phyloP scores from a whole-genome alignment of 345 rosid species.

The Eutrema yunnanense region DNA sequence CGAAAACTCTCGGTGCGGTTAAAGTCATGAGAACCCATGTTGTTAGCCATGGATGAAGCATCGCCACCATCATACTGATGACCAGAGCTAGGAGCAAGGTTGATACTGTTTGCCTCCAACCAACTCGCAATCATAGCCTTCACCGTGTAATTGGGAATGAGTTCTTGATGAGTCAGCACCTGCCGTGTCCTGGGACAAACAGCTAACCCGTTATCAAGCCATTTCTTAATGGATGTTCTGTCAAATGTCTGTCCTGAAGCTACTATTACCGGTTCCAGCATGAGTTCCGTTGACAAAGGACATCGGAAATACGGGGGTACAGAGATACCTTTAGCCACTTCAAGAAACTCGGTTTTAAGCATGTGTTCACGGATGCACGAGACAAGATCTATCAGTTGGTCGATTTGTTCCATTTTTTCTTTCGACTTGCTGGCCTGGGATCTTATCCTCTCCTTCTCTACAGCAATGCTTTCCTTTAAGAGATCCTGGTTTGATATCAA shows the following conservation, averaged over 20 bases:
- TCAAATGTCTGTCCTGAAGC: slow-evolving; percentile 97
- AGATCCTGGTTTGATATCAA: slow-evolving; percentile 62
- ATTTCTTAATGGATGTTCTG: slow-evolving; percentile 74
- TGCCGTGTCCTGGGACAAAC: slow-evolving; percentile 84
- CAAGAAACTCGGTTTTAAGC: slow-evolving; percentile 51
- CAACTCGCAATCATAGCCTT: slow-evolving; percentile 85
- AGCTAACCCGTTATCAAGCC: slow-evolving; percentile 75
- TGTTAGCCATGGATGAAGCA: slow-evolving; percentile 38
- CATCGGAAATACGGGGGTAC: slow-evolving; percentile 81
- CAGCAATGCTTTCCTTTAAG: slow-evolving; percentile 70
- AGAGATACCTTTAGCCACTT: slow-evolving; percentile 48
- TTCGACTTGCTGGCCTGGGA: slow-evolving; percentile 32
- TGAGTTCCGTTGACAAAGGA: slow-evolving; percentile 83
- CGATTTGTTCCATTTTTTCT: slow-evolving; percentile 37
- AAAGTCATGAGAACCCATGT: slow-evolving; percentile 43
- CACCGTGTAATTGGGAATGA: slow-evolving; percentile 87
- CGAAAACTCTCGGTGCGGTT: slow-evolving; percentile 44
- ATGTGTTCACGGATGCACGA: slow-evolving; percentile 58
- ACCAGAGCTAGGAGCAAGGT: slow-evolving; percentile 28
- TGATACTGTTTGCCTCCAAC: slow-evolving; percentile 63
- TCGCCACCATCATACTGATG: slow-evolving; percentile 28
- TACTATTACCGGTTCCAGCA: slow-evolving; percentile 89
- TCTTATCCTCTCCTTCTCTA: slow-evolving; percentile 67
- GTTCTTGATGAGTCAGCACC: slow-evolving; percentile 58
- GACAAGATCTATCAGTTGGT: slow-evolving; percentile 49